Base-by-base conservation (phyloP, 2,329 filamentous ascomycete species). In the Torrubiellomyces zombiae region DNA sequence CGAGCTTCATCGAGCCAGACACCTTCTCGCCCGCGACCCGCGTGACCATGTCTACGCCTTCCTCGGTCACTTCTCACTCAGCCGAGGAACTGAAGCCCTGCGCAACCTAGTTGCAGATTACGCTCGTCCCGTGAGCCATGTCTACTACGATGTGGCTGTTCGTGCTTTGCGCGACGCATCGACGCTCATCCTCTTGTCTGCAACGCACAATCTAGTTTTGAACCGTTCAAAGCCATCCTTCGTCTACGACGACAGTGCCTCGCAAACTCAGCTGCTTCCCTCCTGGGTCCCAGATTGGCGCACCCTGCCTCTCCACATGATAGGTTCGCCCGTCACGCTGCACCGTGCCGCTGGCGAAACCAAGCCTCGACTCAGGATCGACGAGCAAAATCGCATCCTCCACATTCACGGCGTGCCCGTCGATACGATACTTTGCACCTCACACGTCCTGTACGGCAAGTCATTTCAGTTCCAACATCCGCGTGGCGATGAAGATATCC, bases 231-330 rank as follows among this genome's bases (percentile, higher is more conserved):
- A 25, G 24, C 8, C 12, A n/a, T 14, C 16, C 21, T 3, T 15
- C 26, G 2, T 17, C 11, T 10, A 18, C 15, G 20, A 17, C 14
- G 20, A 21, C 9, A 4, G 9, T 11, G 1, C 20, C 6, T 8
- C 22, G 6, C 7, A 32, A 9, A 13, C 15, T 7, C n/a, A n/a
- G n/a, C n/a, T n/a, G n/a, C 14, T 53, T 4, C 49, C 50, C 2
- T 45, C 47, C 0, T 53, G 50, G 50, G 48, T 50, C 14, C 50
- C 50, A 1, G 50, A 53, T 36, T 53, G 49, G 50, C 39, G 45
- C 3, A 27, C 42, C 6, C 27, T 39, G 6, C 45, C 46, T 9
- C 26, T 46, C 1, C 48, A 51, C 19, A 35, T 51, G 7, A 34
- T 51, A 9, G 43, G 39, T 3, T 38, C 44, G 1, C 48, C 48